phyloP scores from a whole-genome alignment of 768 basidiomycete genomes.

The Neoboletus brunneissimus region DNA sequence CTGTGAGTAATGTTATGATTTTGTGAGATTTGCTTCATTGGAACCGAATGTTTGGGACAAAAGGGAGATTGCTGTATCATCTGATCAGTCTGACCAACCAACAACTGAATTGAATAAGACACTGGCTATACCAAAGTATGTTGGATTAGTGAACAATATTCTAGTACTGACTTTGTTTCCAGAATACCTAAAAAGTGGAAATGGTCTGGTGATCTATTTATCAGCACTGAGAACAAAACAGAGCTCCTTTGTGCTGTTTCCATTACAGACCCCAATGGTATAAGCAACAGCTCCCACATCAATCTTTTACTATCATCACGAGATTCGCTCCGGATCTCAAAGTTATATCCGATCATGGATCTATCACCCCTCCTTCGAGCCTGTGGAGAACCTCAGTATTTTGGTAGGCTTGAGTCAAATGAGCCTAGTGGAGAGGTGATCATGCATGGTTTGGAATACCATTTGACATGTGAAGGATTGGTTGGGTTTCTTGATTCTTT shows the following conservation, averaged over 20 bases:
- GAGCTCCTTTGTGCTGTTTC: slow-evolving; percentile 49
- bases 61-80: slow-evolving; percentile 16
- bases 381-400: slow-evolving; percentile 50
- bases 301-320: slow-evolving; percentile 42
- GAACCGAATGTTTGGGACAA: not conserved
- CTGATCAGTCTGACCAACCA: slow-evolving; percentile 6
- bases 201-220: slow-evolving; percentile 59
- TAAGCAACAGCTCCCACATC: slow-evolving; percentile 46
- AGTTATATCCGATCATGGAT: slow-evolving; percentile 49
- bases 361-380: slow-evolving; percentile 46
- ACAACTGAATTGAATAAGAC: slow-evolving; percentile 14
- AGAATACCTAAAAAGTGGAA: slow-evolving; percentile 63
- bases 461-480: slow-evolving; percentile 47
- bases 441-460: slow-evolving; percentile 40
- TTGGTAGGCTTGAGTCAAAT: slow-evolving; percentile 46
- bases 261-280: slow-evolving; percentile 45
- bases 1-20: slow-evolving; percentile 18
- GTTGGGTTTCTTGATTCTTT: slow-evolving; percentile 33
- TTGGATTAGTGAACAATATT: not conserved
- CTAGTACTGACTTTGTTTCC: slow-evolving; percentile 3
- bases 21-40: not conserved
- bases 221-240: slow-evolving; percentile 36
- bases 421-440: slow-evolving; percentile 38
- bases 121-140: slow-evolving; percentile 26
- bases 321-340: slow-evolving; percentile 43